Evolutionary conservation across 805 yeast species (phyloP).

Genomic region (Kodamaea neixiangensis): DNA sequence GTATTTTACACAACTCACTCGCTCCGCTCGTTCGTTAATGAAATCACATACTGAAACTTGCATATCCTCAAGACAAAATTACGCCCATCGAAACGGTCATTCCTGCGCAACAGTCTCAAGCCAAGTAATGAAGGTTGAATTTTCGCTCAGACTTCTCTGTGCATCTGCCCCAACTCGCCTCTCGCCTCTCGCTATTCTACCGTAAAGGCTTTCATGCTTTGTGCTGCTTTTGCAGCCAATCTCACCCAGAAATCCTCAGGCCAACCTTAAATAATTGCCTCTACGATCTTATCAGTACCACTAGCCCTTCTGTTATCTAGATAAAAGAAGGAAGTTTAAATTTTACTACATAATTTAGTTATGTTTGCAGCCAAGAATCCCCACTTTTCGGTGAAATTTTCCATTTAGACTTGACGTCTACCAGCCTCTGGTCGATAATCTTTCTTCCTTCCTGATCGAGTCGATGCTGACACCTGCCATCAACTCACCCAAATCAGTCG

Average conservation of each 20-base stretch:
- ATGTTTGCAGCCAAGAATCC: neutral
- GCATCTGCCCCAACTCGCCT: neutral
- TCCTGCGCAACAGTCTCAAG: too few relatives aligned
- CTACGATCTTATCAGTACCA: neutral
- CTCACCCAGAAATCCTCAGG: neutral
- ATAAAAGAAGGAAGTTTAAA: neutral
- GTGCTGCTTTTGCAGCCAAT: neutral
- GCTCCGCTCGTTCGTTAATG: too few relatives aligned
- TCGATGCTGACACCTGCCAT: slow-evolving; percentile 73
- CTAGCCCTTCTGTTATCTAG: neutral
- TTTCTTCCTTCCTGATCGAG: slow-evolving; percentile 46
- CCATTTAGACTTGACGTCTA: slow-evolving; percentile 18
- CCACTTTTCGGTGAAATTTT: neutral
- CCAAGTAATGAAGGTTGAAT: too few relatives aligned
- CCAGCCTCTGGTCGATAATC: slow-evolving; percentile 56
- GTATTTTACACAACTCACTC: too few relatives aligned
- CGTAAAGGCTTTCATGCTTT: too few relatives aligned
- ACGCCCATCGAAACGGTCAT: too few relatives aligned
- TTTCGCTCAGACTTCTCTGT: too few relatives aligned
- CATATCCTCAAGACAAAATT: too few relatives aligned
- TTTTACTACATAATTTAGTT: too few relatives aligned
- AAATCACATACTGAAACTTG: too few relatives aligned
- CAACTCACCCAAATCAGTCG: slow-evolving; percentile 71
- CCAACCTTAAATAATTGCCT: neutral
- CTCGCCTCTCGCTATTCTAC: neutral